Percentiles rank a stretch among this genome's conserved stretches.
Conservation (phyloP, 2,329 filamentous ascomycete genomes). For the Verticillium dahliae region DNA sequence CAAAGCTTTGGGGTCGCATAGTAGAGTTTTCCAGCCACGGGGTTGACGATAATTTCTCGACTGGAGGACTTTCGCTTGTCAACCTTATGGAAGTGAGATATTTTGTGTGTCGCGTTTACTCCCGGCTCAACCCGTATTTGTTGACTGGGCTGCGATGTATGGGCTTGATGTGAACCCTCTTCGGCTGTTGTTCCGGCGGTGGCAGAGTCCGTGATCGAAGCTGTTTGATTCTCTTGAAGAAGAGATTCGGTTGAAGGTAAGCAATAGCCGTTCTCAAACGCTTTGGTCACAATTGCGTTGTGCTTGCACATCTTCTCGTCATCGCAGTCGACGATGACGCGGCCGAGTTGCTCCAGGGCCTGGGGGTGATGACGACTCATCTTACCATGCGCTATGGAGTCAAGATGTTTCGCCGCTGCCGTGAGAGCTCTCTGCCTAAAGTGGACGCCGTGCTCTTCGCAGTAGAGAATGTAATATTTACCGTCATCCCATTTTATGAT, state of each 20-base stretch:
- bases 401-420: conserved; percentile 12
- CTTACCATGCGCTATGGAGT: conserved; percentile 8
- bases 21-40: conserved; percentile 11
- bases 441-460: conserved; percentile 13
- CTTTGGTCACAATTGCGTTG: conserved; percentile 9
- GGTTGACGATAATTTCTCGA: conserved; percentile 6
- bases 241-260: background rate
- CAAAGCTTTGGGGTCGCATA: background rate
- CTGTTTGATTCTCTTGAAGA: background rate
- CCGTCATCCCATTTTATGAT: conserved; percentile 10
- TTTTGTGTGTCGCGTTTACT: background rate
- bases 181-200: too few relatives aligned
- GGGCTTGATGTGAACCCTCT: background rate
- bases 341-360: conserved; percentile 10
- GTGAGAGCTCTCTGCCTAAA: conserved; percentile 10
- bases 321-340: conserved; percentile 10
- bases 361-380: conserved; percentile 4
- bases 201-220: background rate
- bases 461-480: conserved; percentile 14
- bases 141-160: background rate
- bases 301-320: conserved; percentile 7
- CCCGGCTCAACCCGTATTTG: background rate
- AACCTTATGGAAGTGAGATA: background rate
- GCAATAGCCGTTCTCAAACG: conserved; percentile 10
- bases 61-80: background rate